Conservation (phyloP, 164 flowering plant species). For the Vitis cinerea region DNA sequence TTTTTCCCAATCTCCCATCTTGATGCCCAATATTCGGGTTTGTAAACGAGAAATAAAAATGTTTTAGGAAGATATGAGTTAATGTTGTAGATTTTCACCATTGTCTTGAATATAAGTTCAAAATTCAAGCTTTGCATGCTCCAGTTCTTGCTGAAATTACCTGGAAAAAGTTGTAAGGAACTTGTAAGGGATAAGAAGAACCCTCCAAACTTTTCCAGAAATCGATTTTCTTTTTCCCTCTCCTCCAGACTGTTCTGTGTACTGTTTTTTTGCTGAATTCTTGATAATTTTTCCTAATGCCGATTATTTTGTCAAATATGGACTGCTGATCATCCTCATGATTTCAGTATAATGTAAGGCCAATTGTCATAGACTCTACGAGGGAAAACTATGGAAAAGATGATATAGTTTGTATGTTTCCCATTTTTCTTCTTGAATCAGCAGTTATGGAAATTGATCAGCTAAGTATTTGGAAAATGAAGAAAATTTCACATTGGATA, state of each 20-base stretch:
- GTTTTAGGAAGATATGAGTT: slow-evolving; percentile 25
- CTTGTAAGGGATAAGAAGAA: not conserved
- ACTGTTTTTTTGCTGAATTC: not conserved
- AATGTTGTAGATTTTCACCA: slow-evolving; percentile 20
- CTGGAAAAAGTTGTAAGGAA: not conserved
- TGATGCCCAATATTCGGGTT: slow-evolving; percentile 6
- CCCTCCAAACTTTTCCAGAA: not conserved
- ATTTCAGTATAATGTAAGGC: too few species aligned
- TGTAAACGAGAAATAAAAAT: slow-evolving; percentile 18
- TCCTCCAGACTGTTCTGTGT: not conserved
- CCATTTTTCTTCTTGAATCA: too few species aligned
- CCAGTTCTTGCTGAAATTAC: not conserved
- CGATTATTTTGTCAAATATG: not conserved
- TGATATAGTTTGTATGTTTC: too few species aligned
- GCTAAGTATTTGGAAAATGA: too few species aligned
- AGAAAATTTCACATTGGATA: too few species aligned
- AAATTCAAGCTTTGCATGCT: not conserved
- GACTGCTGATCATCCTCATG: too few species aligned
- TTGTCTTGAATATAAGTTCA: not conserved
- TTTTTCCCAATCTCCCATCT: slow-evolving; percentile 1
- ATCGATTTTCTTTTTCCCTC: not conserved
- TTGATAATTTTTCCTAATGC: not conserved
- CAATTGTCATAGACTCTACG: too few species aligned
- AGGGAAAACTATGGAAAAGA: too few species aligned
- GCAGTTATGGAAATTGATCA: too few species aligned